Percentiles rank a stretch among this genome's conserved stretches.
phyloP scores from a whole-genome alignment of 352 stramenopile genomes.

The Globisporangium cederbergense region DNA sequence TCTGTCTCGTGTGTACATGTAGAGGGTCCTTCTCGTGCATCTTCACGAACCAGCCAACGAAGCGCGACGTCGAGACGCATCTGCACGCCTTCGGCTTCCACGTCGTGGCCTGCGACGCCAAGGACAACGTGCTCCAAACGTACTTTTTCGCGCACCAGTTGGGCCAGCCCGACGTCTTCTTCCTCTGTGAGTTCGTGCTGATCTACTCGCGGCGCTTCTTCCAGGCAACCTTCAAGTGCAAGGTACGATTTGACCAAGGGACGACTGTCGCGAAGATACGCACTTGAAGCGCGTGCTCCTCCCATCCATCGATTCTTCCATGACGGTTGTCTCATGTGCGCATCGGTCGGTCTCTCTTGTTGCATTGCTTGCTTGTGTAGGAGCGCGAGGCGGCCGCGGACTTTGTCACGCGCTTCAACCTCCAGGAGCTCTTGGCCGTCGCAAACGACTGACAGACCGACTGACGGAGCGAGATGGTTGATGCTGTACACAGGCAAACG shows the following conservation, averaged over 20 bases:
- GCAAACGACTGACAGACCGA: conserved; percentile 15
- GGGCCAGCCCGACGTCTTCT: conserved; percentile 38
- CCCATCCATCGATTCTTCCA: conserved; percentile 2
- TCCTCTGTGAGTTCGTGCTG: conserved; percentile 77
- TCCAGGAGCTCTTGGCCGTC: conserved; percentile 56
- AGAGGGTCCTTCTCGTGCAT: conserved; percentile 76
- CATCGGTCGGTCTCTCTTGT: conserved; percentile 1
- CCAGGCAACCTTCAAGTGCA: conserved; percentile 81
- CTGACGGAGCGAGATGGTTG: background rate
- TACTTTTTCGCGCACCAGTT: conserved; percentile 67
- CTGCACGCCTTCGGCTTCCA: conserved; percentile 48
- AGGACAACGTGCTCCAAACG: conserved; percentile 56
- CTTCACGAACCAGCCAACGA: conserved; percentile 51
- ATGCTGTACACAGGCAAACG: background rate
- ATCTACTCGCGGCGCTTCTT: conserved; percentile 73
- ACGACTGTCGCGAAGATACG: background rate
- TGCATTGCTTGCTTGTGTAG: conserved; percentile 14
- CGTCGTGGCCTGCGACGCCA: conserved; percentile 46
- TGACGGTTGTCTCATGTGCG: conserved; percentile 10
- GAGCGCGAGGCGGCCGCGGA: conserved; percentile 46
- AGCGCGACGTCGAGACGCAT: conserved; percentile 41
- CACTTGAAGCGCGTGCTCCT: background rate
- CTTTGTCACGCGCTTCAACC: conserved; percentile 70
- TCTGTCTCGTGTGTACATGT: background rate
- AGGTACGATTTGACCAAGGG: conserved; percentile 28